phyloP scores from a whole-genome alignment of 169 alveolate genomes.

The Amoebophrya sp. region DNA sequence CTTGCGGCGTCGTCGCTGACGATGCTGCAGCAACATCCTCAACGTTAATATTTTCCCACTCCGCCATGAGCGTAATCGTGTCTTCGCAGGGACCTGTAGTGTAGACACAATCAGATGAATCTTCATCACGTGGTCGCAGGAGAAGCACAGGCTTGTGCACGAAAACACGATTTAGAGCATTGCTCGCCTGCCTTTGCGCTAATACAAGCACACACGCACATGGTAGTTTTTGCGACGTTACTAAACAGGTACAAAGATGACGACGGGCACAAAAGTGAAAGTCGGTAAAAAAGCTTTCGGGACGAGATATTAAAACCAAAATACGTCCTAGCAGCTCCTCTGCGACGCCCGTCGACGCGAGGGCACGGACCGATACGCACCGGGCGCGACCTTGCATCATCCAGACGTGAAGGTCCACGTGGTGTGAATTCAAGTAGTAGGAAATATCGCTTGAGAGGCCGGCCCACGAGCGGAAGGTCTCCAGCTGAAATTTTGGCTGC shows the following conservation, averaged over 20 bases:
- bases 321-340: background rate
- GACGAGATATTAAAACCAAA: background rate
- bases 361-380: background rate
- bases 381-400: background rate
- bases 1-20: too few species aligned
- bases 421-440: constrained; percentile 33
- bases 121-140: too few species aligned
- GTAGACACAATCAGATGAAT: too few species aligned
- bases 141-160: too few species aligned
- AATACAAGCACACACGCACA: too few species aligned
- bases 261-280: background rate
- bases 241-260: too few species aligned
- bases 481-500: constrained; percentile 32
- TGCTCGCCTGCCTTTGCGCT: too few species aligned
- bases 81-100: constrained; percentile 24
- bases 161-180: too few species aligned
- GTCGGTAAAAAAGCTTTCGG: background rate
- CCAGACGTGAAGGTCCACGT: constrained; percentile 34
- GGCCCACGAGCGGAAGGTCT: constrained; percentile 37
- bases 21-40: too few species aligned
- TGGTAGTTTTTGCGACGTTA: too few species aligned
- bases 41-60: background rate
- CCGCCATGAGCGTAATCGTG: constrained; percentile 26
- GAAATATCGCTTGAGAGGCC: background rate
- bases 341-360: background rate